Evolutionary conservation across 73 alveolate species (phyloP).

Genomic region (Paramecium biaurelia): DNA sequence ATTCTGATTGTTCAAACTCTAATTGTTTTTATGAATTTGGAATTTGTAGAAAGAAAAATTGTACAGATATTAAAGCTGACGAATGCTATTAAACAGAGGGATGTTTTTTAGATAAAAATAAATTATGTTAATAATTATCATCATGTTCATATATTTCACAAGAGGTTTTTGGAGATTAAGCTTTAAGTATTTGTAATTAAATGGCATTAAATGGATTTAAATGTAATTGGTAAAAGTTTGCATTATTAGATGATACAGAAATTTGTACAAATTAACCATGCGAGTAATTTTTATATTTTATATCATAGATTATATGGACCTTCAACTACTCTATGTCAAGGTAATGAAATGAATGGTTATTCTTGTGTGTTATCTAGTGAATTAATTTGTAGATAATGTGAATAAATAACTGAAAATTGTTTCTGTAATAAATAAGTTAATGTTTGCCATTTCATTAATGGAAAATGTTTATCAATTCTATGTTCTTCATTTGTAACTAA

Average conservation of each 20-base stretch:
- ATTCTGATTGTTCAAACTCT: neutral
- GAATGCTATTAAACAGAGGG: neutral
- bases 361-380: neutral
- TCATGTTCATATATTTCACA: neutral
- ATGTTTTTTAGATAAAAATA: neutral
- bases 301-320: slow-evolving; percentile 22
- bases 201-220: neutral
- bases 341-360: slow-evolving; percentile 4
- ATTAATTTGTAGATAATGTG: neutral
- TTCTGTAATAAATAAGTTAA: neutral
- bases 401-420: neutral
- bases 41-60: neutral
- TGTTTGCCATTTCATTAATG: neutral
- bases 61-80: neutral
- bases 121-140: neutral
- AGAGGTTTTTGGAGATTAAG: neutral
- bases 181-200: neutral
- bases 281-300: neutral
- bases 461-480: neutral
- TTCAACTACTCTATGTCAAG: slow-evolving; percentile 15
- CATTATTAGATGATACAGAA: neutral
- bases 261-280: slow-evolving; percentile 17
- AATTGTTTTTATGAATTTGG: neutral
- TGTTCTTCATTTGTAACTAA: neutral
- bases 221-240: neutral